Evolutionary conservation across 805 yeast species (phyloP).

Genomic region (Kluyveromyces lactis): DNA sequence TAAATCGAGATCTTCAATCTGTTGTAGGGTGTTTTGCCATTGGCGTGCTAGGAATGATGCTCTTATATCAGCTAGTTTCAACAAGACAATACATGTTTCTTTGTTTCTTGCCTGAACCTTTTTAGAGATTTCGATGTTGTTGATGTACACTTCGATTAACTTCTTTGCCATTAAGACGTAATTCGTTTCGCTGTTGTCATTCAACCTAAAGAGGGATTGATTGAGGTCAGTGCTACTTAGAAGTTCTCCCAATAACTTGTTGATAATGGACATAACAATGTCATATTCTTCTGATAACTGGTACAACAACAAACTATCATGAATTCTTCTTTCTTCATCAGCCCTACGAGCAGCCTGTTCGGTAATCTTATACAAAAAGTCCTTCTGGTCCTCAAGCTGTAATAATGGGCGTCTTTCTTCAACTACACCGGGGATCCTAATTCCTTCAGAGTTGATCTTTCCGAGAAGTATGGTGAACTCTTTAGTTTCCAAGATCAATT

Average conservation of each 20-base stretch:
- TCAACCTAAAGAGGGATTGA: slow-evolving; percentile 36
- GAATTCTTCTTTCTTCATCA: slow-evolving; percentile 82
- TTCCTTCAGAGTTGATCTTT: slow-evolving; percentile 69
- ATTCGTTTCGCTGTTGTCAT: slow-evolving; percentile 37
- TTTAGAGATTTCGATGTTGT: slow-evolving; percentile 52
- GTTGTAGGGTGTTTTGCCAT: slow-evolving; percentile 50
- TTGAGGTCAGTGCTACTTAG: slow-evolving; percentile 64
- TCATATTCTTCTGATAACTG: slow-evolving; percentile 85
- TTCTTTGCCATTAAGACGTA: slow-evolving; percentile 33
- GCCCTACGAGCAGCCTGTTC: slow-evolving; percentile 81
- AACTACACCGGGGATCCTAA: slow-evolving; percentile 72
- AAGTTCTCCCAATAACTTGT: slow-evolving; percentile 69
- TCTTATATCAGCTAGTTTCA: slow-evolving; percentile 63
- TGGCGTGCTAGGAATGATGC: slow-evolving; percentile 45
- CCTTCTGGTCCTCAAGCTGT: slow-evolving; percentile 46
- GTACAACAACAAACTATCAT: slow-evolving; percentile 77
- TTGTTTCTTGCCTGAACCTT: slow-evolving; percentile 46
- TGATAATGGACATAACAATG: slow-evolving; percentile 67
- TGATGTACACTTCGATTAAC: slow-evolving; percentile 31
- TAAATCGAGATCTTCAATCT: slow-evolving; percentile 51
- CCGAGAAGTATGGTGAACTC: slow-evolving; percentile 80
- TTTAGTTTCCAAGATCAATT: slow-evolving; percentile 76
- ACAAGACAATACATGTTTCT: slow-evolving; percentile 55
- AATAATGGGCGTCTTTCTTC: slow-evolving; percentile 68
- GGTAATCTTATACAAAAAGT: slow-evolving; percentile 61